These are phyloP conservation scores for Diaporthe batatas DNA, from an alignment of 2,329 filamentous ascomycete genomes.

Conservation along the genomic window DNA sequence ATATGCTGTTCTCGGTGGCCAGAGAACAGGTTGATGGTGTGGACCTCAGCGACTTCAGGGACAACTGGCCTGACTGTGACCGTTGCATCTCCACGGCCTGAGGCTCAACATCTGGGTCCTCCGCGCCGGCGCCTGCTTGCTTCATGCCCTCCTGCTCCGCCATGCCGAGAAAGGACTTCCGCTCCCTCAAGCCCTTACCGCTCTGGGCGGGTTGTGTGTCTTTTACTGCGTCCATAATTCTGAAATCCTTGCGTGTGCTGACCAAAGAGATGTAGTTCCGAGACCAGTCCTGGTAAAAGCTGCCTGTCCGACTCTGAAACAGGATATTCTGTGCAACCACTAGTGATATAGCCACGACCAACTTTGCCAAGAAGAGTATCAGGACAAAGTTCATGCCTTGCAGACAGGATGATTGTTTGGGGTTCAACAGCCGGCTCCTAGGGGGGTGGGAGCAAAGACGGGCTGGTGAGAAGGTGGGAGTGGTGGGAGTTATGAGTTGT, in stretches of 20 bases:
- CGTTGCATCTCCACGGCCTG: slow-evolving; percentile 40
- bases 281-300: slow-evolving; percentile 15
- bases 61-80: slow-evolving; percentile 37
- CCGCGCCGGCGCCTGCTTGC: background rate
- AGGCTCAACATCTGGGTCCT: background rate
- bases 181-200: slow-evolving; percentile 36
- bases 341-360: slow-evolving; percentile 24
- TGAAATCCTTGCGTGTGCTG: slow-evolving; percentile 23
- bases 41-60: slow-evolving; percentile 7
- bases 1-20: slow-evolving; percentile 36
- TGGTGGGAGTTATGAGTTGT: slow-evolving; percentile 15
- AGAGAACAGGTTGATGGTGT: slow-evolving; percentile 25
- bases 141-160: slow-evolving; percentile 10
- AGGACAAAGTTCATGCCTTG: slow-evolving; percentile 41
- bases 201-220: slow-evolving; percentile 12
- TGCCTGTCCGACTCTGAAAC: slow-evolving; percentile 21
- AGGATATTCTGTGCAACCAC: slow-evolving; percentile 34
- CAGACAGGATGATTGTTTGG: background rate
- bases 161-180: slow-evolving; percentile 36
- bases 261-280: background rate
- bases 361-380: slow-evolving; percentile 36
- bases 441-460: background rate
- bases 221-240: slow-evolving; percentile 36
- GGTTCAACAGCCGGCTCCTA: background rate
- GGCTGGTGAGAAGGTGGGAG: background rate